phyloP scores from a whole-genome alignment of 108 stramenopile genomes.

The Pseudonitzschia delicatissima region DNA sequence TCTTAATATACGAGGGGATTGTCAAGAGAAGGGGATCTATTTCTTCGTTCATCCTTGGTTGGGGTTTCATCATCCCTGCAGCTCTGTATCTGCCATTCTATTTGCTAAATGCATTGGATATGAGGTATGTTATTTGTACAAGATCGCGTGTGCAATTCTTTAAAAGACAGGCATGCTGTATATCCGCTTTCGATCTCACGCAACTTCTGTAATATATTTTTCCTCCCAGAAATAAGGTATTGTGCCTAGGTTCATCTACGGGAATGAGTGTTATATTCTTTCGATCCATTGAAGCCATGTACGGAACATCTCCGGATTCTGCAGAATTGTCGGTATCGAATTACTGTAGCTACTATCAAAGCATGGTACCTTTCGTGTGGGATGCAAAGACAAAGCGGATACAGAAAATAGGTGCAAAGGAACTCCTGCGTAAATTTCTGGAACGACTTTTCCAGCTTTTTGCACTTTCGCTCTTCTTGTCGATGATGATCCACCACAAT shows the following conservation, averaged over 20 bases:
- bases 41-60: conserved; percentile 34
- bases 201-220: background rate
- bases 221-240: conserved; percentile 2
- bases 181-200: too few relatives aligned
- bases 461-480: conserved; percentile 25
- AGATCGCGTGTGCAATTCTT: too few relatives aligned
- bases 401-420: background rate
- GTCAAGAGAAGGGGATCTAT: conserved; percentile 24
- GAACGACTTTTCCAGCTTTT: conserved; percentile 23
- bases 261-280: conserved; percentile 27
- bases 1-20: conserved; percentile 35
- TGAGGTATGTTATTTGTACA: conserved; percentile 20
- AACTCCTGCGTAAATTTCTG: background rate
- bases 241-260: conserved; percentile 9
- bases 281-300: conserved; percentile 47
- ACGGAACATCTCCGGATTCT: conserved; percentile 31
- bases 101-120: conserved; percentile 26
- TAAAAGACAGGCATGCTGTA: too few relatives aligned
- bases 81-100: conserved; percentile 23
- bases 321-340: conserved; percentile 32
- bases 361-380: conserved; percentile 18
- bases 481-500: conserved; percentile 24
- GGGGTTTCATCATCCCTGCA: conserved; percentile 38
- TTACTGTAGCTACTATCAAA: conserved; percentile 41
- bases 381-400: conserved; percentile 26